Evolutionary conservation across 805 yeast species (phyloP), one percentile per base, ranked within the genome.

Genomic region (Ogataea philodendri): DNA sequence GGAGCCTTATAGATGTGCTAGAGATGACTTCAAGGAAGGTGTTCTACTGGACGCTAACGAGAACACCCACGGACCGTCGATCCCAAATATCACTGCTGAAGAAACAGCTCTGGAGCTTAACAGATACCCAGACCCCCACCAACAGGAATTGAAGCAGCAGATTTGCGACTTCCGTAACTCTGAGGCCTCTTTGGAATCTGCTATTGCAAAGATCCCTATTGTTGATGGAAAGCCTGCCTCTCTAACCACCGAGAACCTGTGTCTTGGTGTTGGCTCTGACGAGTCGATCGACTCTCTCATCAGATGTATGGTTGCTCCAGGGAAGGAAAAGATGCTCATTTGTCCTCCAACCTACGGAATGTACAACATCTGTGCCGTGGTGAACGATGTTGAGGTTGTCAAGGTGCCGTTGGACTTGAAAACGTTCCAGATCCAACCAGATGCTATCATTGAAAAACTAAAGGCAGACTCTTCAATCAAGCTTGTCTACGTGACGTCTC

Each of bases 261-360:
- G 94, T 55, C 70, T 93, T 21, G 98, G 98, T 27, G 98, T 93
- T 9, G 98, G 98, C 1, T 89, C 97, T 1, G 98, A 93, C 60
- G 98, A 93, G 62, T 78, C 93, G 52, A 88, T 93, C 42, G 98
- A 93, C 57, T 74, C 93, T 25, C 63, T 90, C 37, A 80, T 93
- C 44, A 69, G 98, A 51, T 85, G 95, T 36, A 73, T 83, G 35
- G 85, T 96, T 54, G 66, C 61, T 5, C 98, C 98, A 3, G 84
- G 84, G 2, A 70, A 67, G 45, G 96, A 89, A 42, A 90, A 87
- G 57, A 62, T 93, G 54, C 63, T 93, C 49, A 76, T 78, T 2
- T 81, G 95, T 59, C 96, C 97, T 3, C 97, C 98, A 26, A 93
- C 98, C 0, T 93, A 93, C 55, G 97, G 97, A 5, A 93, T 93